Conservation (phyloP, 2,329 filamentous ascomycete species). For the Hypoxylon sp. region DNA sequence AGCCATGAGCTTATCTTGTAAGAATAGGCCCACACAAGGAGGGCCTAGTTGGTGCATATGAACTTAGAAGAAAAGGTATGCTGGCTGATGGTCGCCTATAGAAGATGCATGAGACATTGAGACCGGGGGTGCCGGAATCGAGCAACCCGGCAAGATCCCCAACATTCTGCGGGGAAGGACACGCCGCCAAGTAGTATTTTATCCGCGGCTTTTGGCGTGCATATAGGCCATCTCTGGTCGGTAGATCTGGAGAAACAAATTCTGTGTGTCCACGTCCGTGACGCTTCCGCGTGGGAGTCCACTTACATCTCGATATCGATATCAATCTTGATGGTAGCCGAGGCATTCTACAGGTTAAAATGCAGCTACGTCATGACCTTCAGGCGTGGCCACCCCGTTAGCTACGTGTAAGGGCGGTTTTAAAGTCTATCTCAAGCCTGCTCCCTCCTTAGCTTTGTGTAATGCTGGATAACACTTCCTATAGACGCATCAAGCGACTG, state of each 20-base stretch:
- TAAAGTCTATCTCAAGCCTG: no score
- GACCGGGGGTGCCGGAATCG: no score
- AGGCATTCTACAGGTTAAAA: background rate
- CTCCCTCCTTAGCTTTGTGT: background rate
- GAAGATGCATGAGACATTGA: background rate
- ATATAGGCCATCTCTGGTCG: slow-evolving; percentile 14
- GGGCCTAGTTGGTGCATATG: background rate
- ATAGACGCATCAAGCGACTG: background rate
- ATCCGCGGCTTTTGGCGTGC: slow-evolving; percentile 27
- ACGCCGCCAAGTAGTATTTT: slow-evolving; percentile 25
- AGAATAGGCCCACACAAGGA: background rate
- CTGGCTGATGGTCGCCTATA: slow-evolving; percentile 3
- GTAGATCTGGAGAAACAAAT: slow-evolving; percentile 19
- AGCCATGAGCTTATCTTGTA: background rate
- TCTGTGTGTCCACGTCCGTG: background rate
- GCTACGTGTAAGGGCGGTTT: background rate
- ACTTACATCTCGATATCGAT: background rate
- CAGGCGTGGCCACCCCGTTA: background rate
- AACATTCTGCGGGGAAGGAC: slow-evolving; percentile 27
- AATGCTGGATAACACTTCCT: background rate
- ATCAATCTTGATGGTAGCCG: no score
- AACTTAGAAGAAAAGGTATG: background rate
- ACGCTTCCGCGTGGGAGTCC: no score
- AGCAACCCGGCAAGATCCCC: background rate
- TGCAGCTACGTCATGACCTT: background rate